Base-by-base conservation (phyloP, 192 early-diverging fungal genomes). In the Gigaspora rosea region DNA sequence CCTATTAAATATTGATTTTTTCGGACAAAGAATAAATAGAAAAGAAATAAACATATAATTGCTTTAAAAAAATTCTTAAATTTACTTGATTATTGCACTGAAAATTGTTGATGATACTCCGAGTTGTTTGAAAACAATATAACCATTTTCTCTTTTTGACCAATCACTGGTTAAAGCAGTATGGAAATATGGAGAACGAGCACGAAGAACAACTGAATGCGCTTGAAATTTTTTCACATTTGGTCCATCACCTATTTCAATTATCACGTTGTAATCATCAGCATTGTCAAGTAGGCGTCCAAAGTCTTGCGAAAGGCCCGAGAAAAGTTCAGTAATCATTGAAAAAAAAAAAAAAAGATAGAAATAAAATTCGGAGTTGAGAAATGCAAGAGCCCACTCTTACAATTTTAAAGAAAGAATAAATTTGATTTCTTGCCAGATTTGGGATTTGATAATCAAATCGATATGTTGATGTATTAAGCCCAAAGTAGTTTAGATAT, bases 181-280 rank as follows among this genome's bases (percentile, higher is more conserved):
- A 27, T 69, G 36, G 36, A 69, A 69, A 69, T 49, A 69, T 20
- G 46, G 16, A 69, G 46, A 69, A 20, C 67, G 36, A 22, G 67
- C 48, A 12, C 67, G 67, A 46, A 69, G 48, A 41, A 69, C 41
- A 49, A 69, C 48, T 27, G 67, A 69, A 69, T 69, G 67, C 41
- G 47, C 67, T 12, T 27, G 48, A 13, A 69, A 49, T 46, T 49
- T 49, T 18, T 50, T 69, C 20, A 50, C 36, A 32, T 69, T 50
- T 49, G 67, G 32, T 2, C 67, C 67, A 13, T 69, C 67, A 13
- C 67, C 67, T 18, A 69, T 49, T 69, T 69, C 67, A n/a, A 69
- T 46, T 13, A 49, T 49, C 11, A 69, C 67, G 36, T 69, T 69
- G 41, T 69, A 69, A 69, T 69, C 67, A 69, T 69, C 67, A 16